Evolutionary conservation across 1,139 yeast species (phyloP).

Genomic region (Nakaseomyces uthaithaninus): DNA sequence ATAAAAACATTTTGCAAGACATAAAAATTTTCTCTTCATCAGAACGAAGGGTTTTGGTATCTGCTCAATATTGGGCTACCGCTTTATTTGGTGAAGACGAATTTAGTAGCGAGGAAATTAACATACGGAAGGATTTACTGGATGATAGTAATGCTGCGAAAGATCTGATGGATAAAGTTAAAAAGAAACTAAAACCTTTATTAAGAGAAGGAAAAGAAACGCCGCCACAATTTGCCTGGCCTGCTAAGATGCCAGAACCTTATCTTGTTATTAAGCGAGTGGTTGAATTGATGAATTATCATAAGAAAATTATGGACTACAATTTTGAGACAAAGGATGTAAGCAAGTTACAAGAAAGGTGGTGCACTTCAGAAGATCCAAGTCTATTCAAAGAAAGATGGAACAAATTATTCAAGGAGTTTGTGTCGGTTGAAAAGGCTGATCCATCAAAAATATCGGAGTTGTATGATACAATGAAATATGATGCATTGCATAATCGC

Average conservation of each 20-base stretch:
- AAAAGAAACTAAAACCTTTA: conserved; percentile 89
- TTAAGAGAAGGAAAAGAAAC: conserved; percentile 94
- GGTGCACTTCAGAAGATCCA: conserved; percentile 99
- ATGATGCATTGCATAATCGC: conserved; percentile 93
- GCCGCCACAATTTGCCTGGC: conserved; percentile 99
- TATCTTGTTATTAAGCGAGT: conserved; percentile 87
- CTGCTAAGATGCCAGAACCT: conserved; percentile 96
- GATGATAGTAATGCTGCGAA: conserved; percentile 99
- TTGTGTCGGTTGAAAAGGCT: conserved; percentile 86
- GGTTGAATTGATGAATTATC: conserved; percentile 92
- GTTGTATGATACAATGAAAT: conserved; percentile 95
- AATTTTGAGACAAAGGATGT: conserved; percentile 68
- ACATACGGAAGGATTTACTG: conserved; percentile 78
- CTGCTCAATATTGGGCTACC: conserved; percentile 82
- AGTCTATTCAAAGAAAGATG: conserved; percentile 85
- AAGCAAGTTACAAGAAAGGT: conserved; percentile 57
- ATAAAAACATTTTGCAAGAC: conserved; percentile 68
- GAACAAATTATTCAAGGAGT: conserved; percentile 93
- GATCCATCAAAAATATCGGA: conserved; percentile 97
- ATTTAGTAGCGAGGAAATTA: conserved; percentile 70
- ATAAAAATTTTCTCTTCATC: conserved; percentile 86
- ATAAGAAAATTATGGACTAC: conserved; percentile 72
- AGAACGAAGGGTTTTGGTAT: conserved; percentile 87
- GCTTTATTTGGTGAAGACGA: conserved; percentile 70
- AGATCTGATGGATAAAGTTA: conserved; percentile 94